phyloP scores from a whole-genome alignment of 352 stramenopile species.

The Phytophthora kernoviae region DNA sequence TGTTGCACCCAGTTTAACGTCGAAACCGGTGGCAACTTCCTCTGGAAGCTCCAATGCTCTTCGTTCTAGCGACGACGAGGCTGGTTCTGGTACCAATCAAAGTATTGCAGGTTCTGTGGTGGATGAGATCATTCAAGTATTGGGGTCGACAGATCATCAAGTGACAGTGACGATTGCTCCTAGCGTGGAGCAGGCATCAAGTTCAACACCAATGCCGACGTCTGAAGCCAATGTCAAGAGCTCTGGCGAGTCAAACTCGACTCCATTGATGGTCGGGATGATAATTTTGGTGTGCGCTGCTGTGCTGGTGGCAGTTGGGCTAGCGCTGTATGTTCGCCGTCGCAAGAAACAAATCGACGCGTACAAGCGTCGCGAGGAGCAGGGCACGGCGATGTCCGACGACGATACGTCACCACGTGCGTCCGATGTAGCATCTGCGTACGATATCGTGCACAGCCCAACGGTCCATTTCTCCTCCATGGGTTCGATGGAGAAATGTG shows the following conservation, averaged over 20 bases:
- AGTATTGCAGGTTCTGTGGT: neutral
- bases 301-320: neutral
- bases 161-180: neutral
- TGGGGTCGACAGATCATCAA: neutral
- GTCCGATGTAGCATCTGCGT: neutral
- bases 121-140: neutral
- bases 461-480: neutral
- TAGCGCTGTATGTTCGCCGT: neutral
- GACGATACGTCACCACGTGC: slow-evolving; percentile 15
- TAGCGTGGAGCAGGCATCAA: neutral
- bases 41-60: neutral
- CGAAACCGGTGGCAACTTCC: neutral
- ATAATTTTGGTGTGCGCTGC: neutral
- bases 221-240: neutral
- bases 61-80: neutral
- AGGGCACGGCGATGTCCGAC: slow-evolving; percentile 4
- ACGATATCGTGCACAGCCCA: neutral
- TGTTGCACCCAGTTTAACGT: neutral
- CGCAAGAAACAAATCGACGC: slow-evolving; percentile 4
- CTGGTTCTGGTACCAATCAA: neutral
- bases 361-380: slow-evolving; percentile 4
- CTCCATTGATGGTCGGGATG: slow-evolving; percentile 1
- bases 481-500: slow-evolving; percentile 3
- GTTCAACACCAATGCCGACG: neutral
- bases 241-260: neutral